A percentile compares a stretch with the other conserved stretches of the same genome.
Conservation (phyloP, 768 basidiomycete genomes). For the Podaxis sp. region DNA sequence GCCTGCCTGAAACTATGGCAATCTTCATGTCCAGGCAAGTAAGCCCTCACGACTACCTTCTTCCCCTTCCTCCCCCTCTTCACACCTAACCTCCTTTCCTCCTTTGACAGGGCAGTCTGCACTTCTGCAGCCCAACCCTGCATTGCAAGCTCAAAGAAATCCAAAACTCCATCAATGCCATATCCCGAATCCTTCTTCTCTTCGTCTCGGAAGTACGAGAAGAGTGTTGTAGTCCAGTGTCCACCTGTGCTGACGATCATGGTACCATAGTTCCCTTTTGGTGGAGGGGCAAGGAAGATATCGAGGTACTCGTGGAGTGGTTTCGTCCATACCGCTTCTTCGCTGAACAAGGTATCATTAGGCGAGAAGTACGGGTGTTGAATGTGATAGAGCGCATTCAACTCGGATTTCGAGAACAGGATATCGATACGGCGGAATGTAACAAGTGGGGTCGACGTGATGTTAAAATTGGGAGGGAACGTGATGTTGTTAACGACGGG, state of each 20-base stretch:
- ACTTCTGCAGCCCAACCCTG: slow-evolving; percentile 50
- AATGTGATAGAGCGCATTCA: slow-evolving; percentile 41
- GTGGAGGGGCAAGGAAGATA: slow-evolving; percentile 45
- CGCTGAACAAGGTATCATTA: slow-evolving; percentile 48
- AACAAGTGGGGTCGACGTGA: slow-evolving; percentile 57
- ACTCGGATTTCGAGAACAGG: slow-evolving; percentile 46
- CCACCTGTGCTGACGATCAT: slow-evolving; percentile 64
- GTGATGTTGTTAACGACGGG: slow-evolving; percentile 40
- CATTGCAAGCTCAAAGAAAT: slow-evolving; percentile 61
- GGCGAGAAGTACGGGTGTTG: slow-evolving; percentile 27
- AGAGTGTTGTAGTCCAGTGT: slow-evolving; percentile 64
- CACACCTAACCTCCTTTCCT: slow-evolving; percentile 21
- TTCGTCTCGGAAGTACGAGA: slow-evolving; percentile 32
- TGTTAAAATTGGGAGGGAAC: slow-evolving; percentile 52
- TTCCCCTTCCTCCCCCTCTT: slow-evolving; percentile 21
- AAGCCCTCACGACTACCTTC: slow-evolving; percentile 56
- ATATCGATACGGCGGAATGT: slow-evolving; percentile 67
- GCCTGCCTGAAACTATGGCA: slow-evolving; percentile 50
- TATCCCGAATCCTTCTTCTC: slow-evolving; percentile 31
- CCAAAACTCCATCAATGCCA: slow-evolving; percentile 53
- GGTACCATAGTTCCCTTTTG: slow-evolving; percentile 55
- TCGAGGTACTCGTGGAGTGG: slow-evolving; percentile 52
- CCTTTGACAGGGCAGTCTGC: slow-evolving; percentile 39
- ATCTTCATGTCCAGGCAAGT: slow-evolving; percentile 64
- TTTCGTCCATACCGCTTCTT: slow-evolving; percentile 53